Evolutionary conservation across 768 basidiomycete genomes (phyloP).

Genomic region (Suillus subluteus): DNA sequence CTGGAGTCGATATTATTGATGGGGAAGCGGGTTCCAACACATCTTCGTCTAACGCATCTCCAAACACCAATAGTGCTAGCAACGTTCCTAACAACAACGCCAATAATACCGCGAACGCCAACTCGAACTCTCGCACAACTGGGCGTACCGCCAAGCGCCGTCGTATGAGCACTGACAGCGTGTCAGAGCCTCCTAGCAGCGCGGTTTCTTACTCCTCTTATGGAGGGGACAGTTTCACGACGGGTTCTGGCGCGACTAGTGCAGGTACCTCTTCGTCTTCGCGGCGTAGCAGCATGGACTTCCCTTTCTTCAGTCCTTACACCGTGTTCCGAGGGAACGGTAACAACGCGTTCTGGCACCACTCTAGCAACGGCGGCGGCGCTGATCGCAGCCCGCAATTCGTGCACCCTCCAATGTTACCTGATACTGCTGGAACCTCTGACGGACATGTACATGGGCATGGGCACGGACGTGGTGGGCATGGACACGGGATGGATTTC

Average conservation of each 20-base stretch:
- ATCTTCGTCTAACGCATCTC: conserved; percentile 3
- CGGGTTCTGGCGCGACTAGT: conserved; percentile 52
- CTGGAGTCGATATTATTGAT: conserved; percentile 50
- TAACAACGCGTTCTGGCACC: conserved; percentile 74
- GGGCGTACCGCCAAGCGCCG: conserved; percentile 63
- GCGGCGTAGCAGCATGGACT: conserved; percentile 66
- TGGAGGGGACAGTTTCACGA: conserved; percentile 50
- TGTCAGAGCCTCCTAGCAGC: conserved; percentile 57
- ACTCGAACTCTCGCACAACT: neutral
- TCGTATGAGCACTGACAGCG: conserved; percentile 66
- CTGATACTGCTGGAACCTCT: conserved; percentile 17
- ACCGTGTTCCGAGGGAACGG: conserved; percentile 59
- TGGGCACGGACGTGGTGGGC: neutral
- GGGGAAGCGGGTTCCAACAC: conserved; percentile 34
- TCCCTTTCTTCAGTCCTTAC: conserved; percentile 59
- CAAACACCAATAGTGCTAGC: conserved; percentile 18
- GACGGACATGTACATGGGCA: neutral
- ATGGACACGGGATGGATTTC: conserved; percentile 56
- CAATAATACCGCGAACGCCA: neutral
- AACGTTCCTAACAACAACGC: conserved; percentile 9
- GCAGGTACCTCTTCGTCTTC: conserved; percentile 52
- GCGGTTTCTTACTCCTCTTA: conserved; percentile 68
- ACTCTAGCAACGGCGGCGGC: conserved; percentile 76
- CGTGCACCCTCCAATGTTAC: conserved; percentile 74
- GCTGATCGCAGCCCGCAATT: conserved; percentile 59